A percentile compares a stretch with the other conserved stretches of the same genome.
Evolutionary conservation across 2,329 filamentous ascomycete species (phyloP).

Genomic region (Fusarium guadeloupense): DNA sequence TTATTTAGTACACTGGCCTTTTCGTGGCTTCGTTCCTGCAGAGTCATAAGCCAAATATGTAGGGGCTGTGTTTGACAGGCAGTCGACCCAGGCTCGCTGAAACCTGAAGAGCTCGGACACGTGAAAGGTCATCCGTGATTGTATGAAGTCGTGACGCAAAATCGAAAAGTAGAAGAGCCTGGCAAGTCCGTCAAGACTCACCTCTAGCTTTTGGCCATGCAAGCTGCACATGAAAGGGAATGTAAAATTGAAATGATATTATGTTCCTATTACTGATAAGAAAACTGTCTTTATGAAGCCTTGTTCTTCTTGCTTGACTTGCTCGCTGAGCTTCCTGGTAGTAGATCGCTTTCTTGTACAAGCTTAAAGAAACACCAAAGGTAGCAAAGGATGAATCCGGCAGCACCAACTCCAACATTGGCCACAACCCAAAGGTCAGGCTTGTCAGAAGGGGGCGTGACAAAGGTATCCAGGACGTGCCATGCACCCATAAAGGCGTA

Average conservation of each 20-base stretch:
- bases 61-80: too few species aligned
- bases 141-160: too few species aligned
- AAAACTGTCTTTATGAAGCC: conserved; percentile 22
- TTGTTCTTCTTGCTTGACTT: conserved; percentile 48
- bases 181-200: too few species aligned
- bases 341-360: conserved; percentile 65
- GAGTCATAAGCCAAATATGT: too few species aligned
- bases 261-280: conserved; percentile 2
- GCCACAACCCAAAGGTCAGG: conserved; percentile 95
- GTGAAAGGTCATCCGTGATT: too few species aligned
- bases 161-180: too few species aligned
- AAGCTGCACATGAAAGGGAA: background rate
- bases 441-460: conserved; percentile 75
- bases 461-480: conserved; percentile 78
- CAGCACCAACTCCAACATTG: conserved; percentile 87
- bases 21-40: too few species aligned
- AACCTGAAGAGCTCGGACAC: too few species aligned
- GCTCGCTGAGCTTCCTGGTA: conserved; percentile 47
- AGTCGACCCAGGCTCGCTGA: too few species aligned
- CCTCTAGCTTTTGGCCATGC: background rate
- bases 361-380: conserved; percentile 86
- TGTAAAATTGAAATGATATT: background rate
- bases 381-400: conserved; percentile 87
- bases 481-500: conserved; percentile 82
- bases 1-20: too few species aligned